Conservation (phyloP, 352 stramenopile genomes). For the Globisporangium viniferum region DNA sequence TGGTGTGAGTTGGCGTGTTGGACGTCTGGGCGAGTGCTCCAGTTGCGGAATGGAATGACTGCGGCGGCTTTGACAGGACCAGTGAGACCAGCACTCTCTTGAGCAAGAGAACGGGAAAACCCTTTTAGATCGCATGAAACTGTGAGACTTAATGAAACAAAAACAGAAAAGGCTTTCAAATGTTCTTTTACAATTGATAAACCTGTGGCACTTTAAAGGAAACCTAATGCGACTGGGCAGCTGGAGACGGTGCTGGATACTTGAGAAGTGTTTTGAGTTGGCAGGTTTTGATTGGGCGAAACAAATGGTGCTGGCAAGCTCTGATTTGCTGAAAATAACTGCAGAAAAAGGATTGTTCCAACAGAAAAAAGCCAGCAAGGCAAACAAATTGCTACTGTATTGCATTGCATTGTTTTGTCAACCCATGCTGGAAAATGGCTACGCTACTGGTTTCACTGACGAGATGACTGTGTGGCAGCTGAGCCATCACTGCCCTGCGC, state of each 20-base stretch:
- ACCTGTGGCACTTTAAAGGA: neutral
- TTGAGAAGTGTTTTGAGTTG: conserved; percentile 35
- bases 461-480: neutral
- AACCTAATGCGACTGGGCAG: neutral
- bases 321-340: neutral
- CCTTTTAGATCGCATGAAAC: neutral
- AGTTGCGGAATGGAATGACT: conserved; percentile 5
- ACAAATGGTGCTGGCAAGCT: conserved; percentile 4
- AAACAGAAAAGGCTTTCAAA: too few relatives aligned
- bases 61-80: neutral
- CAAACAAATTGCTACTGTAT: neutral
- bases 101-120: neutral
- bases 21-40: neutral
- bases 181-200: neutral
- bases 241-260: neutral
- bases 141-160: neutral
- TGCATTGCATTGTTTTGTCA: neutral
- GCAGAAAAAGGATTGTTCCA: neutral
- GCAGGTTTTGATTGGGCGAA: conserved; percentile 49
- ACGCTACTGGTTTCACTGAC: neutral
- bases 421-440: neutral
- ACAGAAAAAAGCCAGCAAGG: neutral
- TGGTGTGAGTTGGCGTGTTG: neutral
- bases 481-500: neutral
- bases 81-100: conserved; percentile 7